A percentile compares a stretch with the other conserved stretches of the same genome.
phyloP scores from a whole-genome alignment of 257 asterid species.

The Solanum sitiens region DNA sequence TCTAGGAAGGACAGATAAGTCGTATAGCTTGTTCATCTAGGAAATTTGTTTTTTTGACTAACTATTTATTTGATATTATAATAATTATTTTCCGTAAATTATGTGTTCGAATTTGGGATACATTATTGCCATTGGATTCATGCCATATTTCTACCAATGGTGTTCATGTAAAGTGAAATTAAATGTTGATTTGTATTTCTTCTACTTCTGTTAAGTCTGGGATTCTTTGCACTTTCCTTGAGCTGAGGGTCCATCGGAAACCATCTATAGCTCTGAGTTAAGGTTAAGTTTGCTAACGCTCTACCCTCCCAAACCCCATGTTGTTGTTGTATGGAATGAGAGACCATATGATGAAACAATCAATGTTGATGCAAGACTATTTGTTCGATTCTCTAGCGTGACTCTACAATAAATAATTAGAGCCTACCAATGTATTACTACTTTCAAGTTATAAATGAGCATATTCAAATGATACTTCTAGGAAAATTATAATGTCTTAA shows the following conservation, averaged over 20 bases:
- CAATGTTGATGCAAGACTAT: not conserved
- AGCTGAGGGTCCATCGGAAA: not conserved
- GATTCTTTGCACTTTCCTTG: not conserved
- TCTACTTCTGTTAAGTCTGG: not conserved
- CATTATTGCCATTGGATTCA: too few species aligned
- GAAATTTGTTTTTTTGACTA: too few species aligned
- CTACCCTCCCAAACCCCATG: not conserved
- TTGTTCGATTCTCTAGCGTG: not conserved
- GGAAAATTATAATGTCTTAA: not conserved
- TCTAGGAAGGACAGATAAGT: too few species aligned
- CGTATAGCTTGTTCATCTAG: too few species aligned
- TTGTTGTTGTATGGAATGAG: not conserved
- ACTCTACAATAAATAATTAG: not conserved
- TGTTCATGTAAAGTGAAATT: too few species aligned
- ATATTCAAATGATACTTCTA: not conserved
- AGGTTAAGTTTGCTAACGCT: not conserved
- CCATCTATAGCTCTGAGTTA: not conserved
- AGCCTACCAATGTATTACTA: not conserved
- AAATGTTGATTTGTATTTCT: too few species aligned
- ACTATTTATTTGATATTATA: too few species aligned
- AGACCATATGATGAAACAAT: not conserved
- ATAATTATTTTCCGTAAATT: too few species aligned
- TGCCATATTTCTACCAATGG: too few species aligned
- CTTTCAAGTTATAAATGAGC: not conserved
- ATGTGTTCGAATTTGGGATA: too few species aligned